Conservation (phyloP, 164 flowering plant species). For the Chimonanthus praecox region DNA sequence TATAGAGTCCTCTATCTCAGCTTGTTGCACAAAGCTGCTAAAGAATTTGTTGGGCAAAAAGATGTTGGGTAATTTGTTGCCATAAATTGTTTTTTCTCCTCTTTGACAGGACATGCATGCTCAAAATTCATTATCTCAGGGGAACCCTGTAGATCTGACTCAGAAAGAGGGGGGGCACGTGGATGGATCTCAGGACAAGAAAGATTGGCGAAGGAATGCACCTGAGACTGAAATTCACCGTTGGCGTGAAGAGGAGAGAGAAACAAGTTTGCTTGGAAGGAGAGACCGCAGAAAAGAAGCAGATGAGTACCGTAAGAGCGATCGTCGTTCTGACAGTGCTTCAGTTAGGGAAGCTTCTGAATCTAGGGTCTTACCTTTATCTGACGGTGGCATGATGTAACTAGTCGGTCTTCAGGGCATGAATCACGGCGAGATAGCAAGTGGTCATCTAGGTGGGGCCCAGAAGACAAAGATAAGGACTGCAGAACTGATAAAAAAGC, state of each 20-base stretch:
- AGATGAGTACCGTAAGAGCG: constrained; percentile 15
- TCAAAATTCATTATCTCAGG: constrained; percentile 30
- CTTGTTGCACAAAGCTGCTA: not conserved
- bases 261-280: constrained; percentile 71
- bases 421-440: constrained; percentile 76
- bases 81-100: not conserved
- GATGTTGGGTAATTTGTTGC: not conserved
- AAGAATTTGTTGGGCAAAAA: not conserved
- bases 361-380: constrained; percentile 41
- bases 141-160: constrained; percentile 28
- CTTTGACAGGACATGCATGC: constrained; percentile 49
- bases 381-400: constrained; percentile 77
- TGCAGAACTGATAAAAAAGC: constrained; percentile 52
- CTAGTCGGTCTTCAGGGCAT: constrained; percentile 47
- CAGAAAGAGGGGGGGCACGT: constrained; percentile 72
- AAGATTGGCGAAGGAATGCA: constrained; percentile 60
- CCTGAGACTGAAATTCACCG: constrained; percentile 64
- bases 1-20: not conserved
- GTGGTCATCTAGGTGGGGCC: constrained; percentile 98
- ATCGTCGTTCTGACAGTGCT: constrained; percentile 54
- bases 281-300: constrained; percentile 73
- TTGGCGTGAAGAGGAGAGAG: constrained; percentile 98
- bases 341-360: constrained; percentile 45
- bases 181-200: constrained; percentile 73
- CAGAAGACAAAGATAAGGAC: constrained; percentile 83